A percentile compares a stretch with the other conserved stretches of the same genome.
Conservation (phyloP, 2,329 filamentous ascomycete species). For the Talaromyces pinophilus region DNA sequence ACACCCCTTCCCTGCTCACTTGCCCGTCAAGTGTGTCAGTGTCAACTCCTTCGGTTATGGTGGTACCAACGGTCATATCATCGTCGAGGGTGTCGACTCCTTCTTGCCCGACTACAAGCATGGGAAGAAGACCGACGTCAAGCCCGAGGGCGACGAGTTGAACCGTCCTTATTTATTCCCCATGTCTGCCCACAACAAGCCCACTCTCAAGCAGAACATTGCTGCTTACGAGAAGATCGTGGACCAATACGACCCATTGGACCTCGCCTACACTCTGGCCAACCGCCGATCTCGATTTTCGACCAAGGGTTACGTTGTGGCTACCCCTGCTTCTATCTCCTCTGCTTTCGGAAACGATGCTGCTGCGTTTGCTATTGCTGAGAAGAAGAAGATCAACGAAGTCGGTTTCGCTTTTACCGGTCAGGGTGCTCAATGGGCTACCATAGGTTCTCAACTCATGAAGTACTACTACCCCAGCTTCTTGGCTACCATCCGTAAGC, state of each 20-base stretch:
- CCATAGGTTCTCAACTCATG: conserved; percentile 32
- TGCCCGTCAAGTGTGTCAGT: conserved; percentile 20
- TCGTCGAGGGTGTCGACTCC: conserved; percentile 19
- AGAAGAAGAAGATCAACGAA: conserved; percentile 4
- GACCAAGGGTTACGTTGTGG: not conserved
- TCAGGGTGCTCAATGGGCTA: conserved; percentile 35
- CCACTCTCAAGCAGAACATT: conserved; percentile 14
- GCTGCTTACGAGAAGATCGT: conserved; percentile 2
- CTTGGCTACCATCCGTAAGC: conserved; percentile 19
- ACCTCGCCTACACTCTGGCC: conserved; percentile 16
- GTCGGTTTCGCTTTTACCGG: conserved; percentile 35
- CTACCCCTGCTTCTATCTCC: not conserved
- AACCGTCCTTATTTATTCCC: conserved; percentile 8
- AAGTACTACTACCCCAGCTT: conserved; percentile 20
- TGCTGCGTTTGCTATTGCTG: conserved; percentile 12
- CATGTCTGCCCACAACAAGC: conserved; percentile 19
- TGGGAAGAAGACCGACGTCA: not conserved
- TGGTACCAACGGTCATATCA: conserved; percentile 28
- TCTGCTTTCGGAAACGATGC: conserved; percentile 10
- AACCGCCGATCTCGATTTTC: conserved; percentile 16
- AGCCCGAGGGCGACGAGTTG: not conserved
- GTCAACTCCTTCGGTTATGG: conserved; percentile 32
- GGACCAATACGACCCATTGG: not conserved
- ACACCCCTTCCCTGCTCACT: conserved; percentile 20
- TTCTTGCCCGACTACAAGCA: conserved; percentile 13